Base-by-base conservation (phyloP, 768 basidiomycete genomes). In the Boletellus ananiceps region DNA sequence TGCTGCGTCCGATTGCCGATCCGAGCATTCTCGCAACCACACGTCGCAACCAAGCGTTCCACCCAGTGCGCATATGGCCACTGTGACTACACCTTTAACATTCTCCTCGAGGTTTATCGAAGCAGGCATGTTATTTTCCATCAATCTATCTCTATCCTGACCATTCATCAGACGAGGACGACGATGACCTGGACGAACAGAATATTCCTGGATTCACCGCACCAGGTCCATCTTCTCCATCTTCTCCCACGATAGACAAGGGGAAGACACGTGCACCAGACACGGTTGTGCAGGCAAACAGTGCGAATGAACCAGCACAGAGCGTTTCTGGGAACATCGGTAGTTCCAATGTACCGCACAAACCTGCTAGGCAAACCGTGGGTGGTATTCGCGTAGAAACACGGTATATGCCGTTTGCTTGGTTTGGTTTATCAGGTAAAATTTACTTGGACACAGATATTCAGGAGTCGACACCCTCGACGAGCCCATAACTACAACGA, bases 361-460 rank as follows among this genome's bases (percentile, higher is more conserved):
- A 71, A 25, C 55, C 81, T 13, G 65, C 78, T 29, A 76, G 86
- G 47, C 79, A 82, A 60, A 87, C 75, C 3, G 73, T 93, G 11
- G 93, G 90, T n/a, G 93, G 92, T 18, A 76, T 96, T 41, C 82
- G 80, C 58, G 83, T 93, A 2, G 94, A 98, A 70, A 90, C 89
- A 43, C 81, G 94, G 89, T 89, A 66, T 39, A 78, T 62, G 16
- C 53, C 16, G 14, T 4, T 37, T 7, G 46, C 55, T 15, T 1
- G 15, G 35, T 16, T 27, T 27, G 1, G 5, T 29, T 8, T 8
- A 27, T 23, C 5, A 15, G 23, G 19, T 25, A 5, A 46, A 40
- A 44, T 3, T 46, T 31, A 16, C n/a, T 49, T 5, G 19, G 9
- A 40, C 8, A 33, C 31, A 58, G 90, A 57, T 89, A 84, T 67